phyloP scores from a whole-genome alignment of 208 protist species.

The Crithidia bombi region DNA sequence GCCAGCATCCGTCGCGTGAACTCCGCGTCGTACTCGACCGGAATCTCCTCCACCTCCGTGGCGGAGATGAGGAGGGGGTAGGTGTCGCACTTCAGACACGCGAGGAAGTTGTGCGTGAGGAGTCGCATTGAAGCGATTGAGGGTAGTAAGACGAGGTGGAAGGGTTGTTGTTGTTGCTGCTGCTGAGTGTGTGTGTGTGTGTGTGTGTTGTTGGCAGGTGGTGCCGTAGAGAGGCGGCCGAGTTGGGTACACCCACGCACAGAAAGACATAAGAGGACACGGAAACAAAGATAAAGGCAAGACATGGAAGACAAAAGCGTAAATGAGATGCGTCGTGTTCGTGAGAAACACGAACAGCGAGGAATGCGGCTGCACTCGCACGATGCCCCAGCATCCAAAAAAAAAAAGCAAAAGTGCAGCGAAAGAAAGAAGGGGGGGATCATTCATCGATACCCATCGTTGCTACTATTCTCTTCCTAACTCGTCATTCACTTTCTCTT shows the following conservation, averaged over 20 bases:
- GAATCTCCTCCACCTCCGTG: constrained; percentile 52
- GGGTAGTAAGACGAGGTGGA: constrained; percentile 1
- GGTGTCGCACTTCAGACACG: constrained; percentile 81
- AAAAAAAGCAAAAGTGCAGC: not conserved
- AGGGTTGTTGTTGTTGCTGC: not conserved
- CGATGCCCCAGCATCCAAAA: no score
- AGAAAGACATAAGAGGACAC: no score
- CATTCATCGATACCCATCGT: not conserved
- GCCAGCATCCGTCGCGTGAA: constrained; percentile 88
- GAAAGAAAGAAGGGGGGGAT: not conserved
- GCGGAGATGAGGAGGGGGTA: constrained; percentile 68
- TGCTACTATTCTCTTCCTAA: not conserved
- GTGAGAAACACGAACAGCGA: no score
- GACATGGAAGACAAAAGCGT: constrained; percentile 17
- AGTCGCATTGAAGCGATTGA: constrained; percentile 58
- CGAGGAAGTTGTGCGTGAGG: constrained; percentile 89
- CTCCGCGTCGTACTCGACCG: constrained; percentile 71
- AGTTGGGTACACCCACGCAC: no score
- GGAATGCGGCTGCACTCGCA: no score
- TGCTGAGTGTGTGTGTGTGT: constrained; percentile 12
- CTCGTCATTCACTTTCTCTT: not conserved
- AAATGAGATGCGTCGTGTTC: constrained; percentile 1
- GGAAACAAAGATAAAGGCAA: constrained; percentile 15
- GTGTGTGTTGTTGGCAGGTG: no score
- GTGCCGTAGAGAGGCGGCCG: no score